Conservation (phyloP, 345 rosid species). For the Cardamine occulta region DNA sequence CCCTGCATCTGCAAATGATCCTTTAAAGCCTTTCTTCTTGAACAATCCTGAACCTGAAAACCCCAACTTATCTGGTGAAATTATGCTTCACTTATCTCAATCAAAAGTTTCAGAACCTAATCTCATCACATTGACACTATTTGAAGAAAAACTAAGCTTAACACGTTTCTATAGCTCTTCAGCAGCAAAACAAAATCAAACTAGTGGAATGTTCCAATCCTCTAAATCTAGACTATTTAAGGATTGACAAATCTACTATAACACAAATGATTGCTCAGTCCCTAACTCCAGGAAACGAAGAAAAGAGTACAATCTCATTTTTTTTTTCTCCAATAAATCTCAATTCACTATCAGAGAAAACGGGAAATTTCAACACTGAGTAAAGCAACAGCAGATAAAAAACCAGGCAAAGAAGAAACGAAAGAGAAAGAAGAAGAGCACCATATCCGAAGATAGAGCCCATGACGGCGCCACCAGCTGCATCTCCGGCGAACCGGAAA, state of each 20-base stretch:
- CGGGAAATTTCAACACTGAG: neutral
- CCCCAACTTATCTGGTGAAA: constrained; percentile 12
- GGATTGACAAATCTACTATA: neutral
- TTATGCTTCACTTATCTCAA: neutral
- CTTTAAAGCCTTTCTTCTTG: constrained; percentile 78
- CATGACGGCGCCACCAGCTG: constrained; percentile 88
- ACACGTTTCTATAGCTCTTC: neutral
- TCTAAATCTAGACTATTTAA: neutral
- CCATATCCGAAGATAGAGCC: constrained; percentile 91
- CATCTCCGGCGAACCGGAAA: constrained; percentile 69
- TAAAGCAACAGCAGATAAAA: neutral
- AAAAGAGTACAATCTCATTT: neutral
- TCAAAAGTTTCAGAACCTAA: constrained; percentile 10
- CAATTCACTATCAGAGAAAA: constrained; percentile 4
- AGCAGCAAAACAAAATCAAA: neutral
- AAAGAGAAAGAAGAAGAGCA: constrained; percentile 26
- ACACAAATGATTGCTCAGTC: neutral
- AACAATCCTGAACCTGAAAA: constrained; percentile 81
- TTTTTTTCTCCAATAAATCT: neutral
- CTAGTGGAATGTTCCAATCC: neutral
- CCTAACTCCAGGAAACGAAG: neutral
- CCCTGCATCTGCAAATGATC: constrained; percentile 82
- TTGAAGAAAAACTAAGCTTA: neutral
- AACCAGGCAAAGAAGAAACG: neutral
- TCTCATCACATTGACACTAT: constrained; percentile 5